Percentiles rank a stretch among this genome's conserved stretches.
These are phyloP conservation scores for Alternaria triticina DNA, from an alignment of 2,329 filamentous ascomycete genomes.

Conservation along the genomic window DNA sequence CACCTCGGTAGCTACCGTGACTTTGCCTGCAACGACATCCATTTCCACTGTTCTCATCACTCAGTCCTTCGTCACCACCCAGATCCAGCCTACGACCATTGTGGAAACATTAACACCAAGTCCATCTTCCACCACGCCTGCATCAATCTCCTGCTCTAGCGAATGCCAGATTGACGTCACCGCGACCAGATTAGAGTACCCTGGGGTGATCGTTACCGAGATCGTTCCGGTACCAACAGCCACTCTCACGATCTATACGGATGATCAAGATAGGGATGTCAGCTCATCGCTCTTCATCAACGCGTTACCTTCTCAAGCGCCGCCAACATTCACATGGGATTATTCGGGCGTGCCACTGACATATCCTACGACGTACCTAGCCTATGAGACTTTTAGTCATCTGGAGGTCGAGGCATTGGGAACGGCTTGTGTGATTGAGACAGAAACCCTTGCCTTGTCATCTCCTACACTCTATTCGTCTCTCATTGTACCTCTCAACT, in stretches of 20 bases:
- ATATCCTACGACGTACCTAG: conserved; percentile 41
- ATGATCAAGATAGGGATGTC: conserved; percentile 15
- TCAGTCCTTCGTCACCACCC: conserved; percentile 21
- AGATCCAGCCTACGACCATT: conserved; percentile 30
- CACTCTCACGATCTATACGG: conserved; percentile 31
- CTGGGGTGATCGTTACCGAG: conserved; percentile 27
- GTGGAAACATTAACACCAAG: conserved; percentile 28
- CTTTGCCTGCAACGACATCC: conserved; percentile 33
- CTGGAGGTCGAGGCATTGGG: conserved; percentile 29
- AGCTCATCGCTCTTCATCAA: conserved; percentile 22
- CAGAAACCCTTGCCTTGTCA: conserved; percentile 25
- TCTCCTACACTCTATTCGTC: conserved; percentile 34
- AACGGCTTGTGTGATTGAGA: conserved; percentile 27
- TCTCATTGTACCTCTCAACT: conserved; percentile 27
- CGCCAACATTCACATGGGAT: conserved; percentile 34
- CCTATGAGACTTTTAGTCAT: conserved; percentile 40
- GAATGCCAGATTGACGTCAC: conserved; percentile 42
- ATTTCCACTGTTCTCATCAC: conserved; percentile 25
- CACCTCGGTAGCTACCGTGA: conserved; percentile 26
- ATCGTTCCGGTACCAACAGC: conserved; percentile 24
- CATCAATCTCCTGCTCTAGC: conserved; percentile 32
- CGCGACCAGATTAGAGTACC: conserved; percentile 36
- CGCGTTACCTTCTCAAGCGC: conserved; percentile 16
- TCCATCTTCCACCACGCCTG: conserved; percentile 14
- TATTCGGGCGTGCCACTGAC: conserved; percentile 35